These are phyloP conservation scores for Yamadazyma atmosphaerica DNA, from an alignment of 1,139 yeast species.

Conservation along the genomic window DNA sequence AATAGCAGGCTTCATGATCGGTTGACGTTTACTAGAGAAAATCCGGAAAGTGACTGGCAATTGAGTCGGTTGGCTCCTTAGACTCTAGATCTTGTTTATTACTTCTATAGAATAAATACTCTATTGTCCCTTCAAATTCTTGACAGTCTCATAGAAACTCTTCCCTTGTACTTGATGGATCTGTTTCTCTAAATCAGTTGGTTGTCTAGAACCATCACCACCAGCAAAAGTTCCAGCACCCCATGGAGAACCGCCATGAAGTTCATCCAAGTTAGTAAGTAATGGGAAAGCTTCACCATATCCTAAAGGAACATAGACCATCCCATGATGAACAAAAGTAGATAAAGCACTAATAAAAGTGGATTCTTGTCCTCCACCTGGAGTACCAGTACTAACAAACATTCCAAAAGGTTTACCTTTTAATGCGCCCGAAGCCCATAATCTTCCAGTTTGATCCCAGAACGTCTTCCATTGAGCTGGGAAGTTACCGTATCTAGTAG, in stretches of 20 bases:
- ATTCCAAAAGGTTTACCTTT: constrained; percentile 76
- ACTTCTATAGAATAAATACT: background rate
- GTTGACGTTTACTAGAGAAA: constrained; percentile 65
- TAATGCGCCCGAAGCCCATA: constrained; percentile 78
- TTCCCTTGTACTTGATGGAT: constrained; percentile 66
- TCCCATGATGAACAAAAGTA: constrained; percentile 75
- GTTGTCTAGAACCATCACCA: constrained; percentile 76
- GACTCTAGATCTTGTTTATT: background rate
- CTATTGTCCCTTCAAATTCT: constrained; percentile 4
- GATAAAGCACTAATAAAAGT: constrained; percentile 68
- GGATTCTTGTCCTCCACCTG: constrained; percentile 83
- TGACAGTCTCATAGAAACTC: constrained; percentile 48
- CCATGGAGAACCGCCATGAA: constrained; percentile 86
- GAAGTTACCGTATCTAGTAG: constrained; percentile 80
- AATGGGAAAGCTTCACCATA: constrained; percentile 62
- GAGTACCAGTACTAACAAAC: constrained; percentile 77
- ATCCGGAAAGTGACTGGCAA: constrained; percentile 54
- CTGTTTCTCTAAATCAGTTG: constrained; percentile 63
- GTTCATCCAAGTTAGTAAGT: constrained; percentile 61
- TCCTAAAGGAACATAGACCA: constrained; percentile 79
- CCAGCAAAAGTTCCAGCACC: constrained; percentile 87
- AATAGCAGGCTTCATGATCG: constrained; percentile 89
- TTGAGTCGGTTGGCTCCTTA: constrained; percentile 71
- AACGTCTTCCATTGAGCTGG: constrained; percentile 82
- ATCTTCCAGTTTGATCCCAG: constrained; percentile 81